A percentile compares a stretch with the other conserved stretches of the same genome.
These are phyloP conservation scores for Populus hybrid DNA, from an alignment of 441 rosid genomes.

Conservation along the genomic window DNA sequence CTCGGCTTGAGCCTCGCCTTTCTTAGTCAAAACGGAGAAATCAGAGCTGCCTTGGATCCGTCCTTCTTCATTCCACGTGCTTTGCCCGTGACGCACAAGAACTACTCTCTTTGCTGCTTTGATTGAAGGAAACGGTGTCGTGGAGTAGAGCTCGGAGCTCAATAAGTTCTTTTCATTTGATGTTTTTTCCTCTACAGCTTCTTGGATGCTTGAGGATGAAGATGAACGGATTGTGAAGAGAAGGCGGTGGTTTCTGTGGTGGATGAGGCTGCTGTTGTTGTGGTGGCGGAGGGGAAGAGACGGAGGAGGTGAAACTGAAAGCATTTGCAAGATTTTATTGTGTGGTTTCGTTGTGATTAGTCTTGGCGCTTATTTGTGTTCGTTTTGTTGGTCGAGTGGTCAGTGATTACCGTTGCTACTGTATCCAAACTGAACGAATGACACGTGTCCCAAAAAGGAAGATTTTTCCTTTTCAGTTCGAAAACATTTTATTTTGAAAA, in stretches of 20 bases:
- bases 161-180: conserved; percentile 21
- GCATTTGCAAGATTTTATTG: background rate
- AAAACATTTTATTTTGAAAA: too few species aligned
- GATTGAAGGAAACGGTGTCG: conserved; percentile 14
- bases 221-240: conserved; percentile 37
- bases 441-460: conserved; percentile 2
- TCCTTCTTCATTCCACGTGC: conserved; percentile 96
- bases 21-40: conserved; percentile 75
- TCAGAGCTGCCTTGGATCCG: conserved; percentile 73
- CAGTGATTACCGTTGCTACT: conserved; percentile 14
- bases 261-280: conserved; percentile 29
- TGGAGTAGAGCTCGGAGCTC: conserved; percentile 27
- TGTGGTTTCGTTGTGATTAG: background rate
- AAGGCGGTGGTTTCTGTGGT: conserved; percentile 12
- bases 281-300: conserved; percentile 17
- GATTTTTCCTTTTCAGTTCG: background rate
- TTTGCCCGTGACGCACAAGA: conserved; percentile 94
- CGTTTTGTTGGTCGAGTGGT: background rate
- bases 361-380: conserved; percentile 10
- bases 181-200: conserved; percentile 23
- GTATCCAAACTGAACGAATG: background rate
- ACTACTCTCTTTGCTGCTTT: conserved; percentile 73
- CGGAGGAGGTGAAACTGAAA: conserved; percentile 29
- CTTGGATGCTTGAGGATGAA: conserved; percentile 24
- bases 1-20: conserved; percentile 87